Evolutionary conservation across 768 basidiomycete species (phyloP).

Genomic region (Galerina sulciceps): DNA sequence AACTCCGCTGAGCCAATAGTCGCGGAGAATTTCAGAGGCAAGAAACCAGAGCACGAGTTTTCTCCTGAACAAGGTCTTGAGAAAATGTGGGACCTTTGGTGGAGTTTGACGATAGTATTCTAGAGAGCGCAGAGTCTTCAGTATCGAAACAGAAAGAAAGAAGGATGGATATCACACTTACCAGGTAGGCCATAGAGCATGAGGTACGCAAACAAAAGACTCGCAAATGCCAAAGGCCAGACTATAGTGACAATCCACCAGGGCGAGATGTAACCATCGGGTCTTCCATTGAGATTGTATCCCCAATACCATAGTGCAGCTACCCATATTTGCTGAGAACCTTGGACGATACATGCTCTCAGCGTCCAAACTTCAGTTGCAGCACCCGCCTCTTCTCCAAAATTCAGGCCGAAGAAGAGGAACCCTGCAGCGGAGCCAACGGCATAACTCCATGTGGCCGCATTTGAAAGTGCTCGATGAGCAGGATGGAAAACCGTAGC

Average conservation of each 20-base stretch:
- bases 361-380: constrained; percentile 94
- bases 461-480: constrained; percentile 70
- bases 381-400: constrained; percentile 96
- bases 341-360: constrained; percentile 91
- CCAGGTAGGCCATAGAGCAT: constrained; percentile 89
- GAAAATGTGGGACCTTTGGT: constrained; percentile 92
- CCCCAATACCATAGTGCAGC: constrained; percentile 98
- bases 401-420: constrained; percentile 93
- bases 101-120: constrained; percentile 93
- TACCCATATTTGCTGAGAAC: constrained; percentile 95
- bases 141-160: neutral
- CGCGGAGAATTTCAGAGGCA: constrained; percentile 87
- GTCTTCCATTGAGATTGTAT: constrained; percentile 65
- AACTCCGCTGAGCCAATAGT: constrained; percentile 90
- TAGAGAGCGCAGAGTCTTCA: constrained; percentile 27
- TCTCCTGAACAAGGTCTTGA: constrained; percentile 85
- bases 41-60: constrained; percentile 97
- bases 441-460: constrained; percentile 91
- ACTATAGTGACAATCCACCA: constrained; percentile 84
- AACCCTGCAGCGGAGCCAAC: constrained; percentile 93
- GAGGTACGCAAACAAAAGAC: constrained; percentile 78
- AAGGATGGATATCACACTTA: constrained; percentile 17
- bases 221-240: constrained; percentile 83
- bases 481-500: constrained; percentile 57
- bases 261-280: constrained; percentile 61